phyloP scores from a whole-genome alignment of 148 eudicot genomes.

The Bassia scoparia region DNA sequence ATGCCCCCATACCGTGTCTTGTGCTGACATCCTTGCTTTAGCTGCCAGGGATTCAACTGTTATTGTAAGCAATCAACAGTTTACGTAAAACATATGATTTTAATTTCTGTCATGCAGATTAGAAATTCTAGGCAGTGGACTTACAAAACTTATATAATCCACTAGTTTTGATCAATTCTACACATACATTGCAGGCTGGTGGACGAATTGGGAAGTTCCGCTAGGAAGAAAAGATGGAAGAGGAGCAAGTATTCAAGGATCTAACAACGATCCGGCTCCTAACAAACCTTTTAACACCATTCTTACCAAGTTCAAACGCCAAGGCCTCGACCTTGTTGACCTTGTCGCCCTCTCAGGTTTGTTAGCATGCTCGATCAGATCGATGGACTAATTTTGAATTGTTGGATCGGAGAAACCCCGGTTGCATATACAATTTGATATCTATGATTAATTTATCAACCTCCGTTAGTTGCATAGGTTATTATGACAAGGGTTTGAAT shows the following conservation, averaged over 20 bases:
- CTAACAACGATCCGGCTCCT: slow-evolving; percentile 84
- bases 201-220: slow-evolving; percentile 86
- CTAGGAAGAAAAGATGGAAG: slow-evolving; percentile 78
- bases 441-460: too few relatives aligned
- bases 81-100: too few relatives aligned
- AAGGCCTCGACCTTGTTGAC: slow-evolving; percentile 73
- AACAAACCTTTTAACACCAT: slow-evolving; percentile 87
- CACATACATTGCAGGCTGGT: slow-evolving; percentile 42
- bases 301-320: slow-evolving; percentile 68
- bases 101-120: too few relatives aligned
- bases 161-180: too few relatives aligned
- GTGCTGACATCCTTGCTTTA: slow-evolving; percentile 70
- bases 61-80: slow-evolving; percentile 37
- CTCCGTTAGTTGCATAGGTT: too few relatives aligned
- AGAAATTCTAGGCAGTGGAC: too few relatives aligned
- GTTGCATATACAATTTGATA: too few relatives aligned
- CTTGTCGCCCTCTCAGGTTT: slow-evolving; percentile 89
- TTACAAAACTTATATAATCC: too few relatives aligned
- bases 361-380: too few relatives aligned
- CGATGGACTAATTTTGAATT: too few relatives aligned
- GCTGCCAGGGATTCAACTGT: slow-evolving; percentile 79
- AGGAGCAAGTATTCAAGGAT: slow-evolving; percentile 79
- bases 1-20: slow-evolving; percentile 79
- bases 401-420: too few relatives aligned
- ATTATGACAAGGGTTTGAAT: too few relatives aligned